Evolutionary conservation across 192 early-diverging fungal species (phyloP).

Genomic region (Coemansia umbellata): DNA sequence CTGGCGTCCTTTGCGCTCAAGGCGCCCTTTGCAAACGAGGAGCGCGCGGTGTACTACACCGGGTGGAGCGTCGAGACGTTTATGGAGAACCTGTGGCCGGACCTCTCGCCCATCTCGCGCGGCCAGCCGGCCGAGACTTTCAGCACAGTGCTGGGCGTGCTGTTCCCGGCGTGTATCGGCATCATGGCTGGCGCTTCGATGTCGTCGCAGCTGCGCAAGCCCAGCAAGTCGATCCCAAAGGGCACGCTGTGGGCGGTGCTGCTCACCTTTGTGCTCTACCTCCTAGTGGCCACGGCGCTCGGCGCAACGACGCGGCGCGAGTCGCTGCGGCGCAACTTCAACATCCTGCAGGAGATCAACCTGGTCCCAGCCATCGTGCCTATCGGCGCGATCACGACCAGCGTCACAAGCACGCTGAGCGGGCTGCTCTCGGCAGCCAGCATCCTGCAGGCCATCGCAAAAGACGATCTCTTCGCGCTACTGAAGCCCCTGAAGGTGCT

Average conservation of each 20-base stretch:
- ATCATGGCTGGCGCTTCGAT: conserved; percentile 69
- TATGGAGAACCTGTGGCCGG: conserved; percentile 63
- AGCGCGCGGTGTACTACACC: conserved; percentile 56
- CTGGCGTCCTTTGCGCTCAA: conserved; percentile 58
- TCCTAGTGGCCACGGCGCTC: conserved; percentile 52
- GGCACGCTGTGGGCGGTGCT: conserved; percentile 63
- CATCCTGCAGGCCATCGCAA: conserved; percentile 64
- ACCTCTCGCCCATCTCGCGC: conserved; percentile 43
- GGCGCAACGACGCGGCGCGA: conserved; percentile 56
- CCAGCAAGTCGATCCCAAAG: conserved; percentile 62
- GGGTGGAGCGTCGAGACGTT: conserved; percentile 57
- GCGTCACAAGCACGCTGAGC: conserved; percentile 60
- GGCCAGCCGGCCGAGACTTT: conserved; percentile 51
- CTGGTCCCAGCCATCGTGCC: conserved; percentile 54
- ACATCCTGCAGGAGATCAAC: conserved; percentile 62
- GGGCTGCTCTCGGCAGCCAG: conserved; percentile 59
- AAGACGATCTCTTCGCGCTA: conserved; percentile 59
- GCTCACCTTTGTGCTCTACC: conserved; percentile 56
- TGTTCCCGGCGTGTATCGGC: conserved; percentile 69
- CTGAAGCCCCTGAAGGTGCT: conserved; percentile 28
- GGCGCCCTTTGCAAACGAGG: conserved; percentile 53
- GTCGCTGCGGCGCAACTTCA: conserved; percentile 60
- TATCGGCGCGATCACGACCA: conserved; percentile 56
- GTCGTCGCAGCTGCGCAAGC: conserved; percentile 65
- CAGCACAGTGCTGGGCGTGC: conserved; percentile 56